These are phyloP conservation scores for Malus hybrid DNA, from an alignment of 331 rosid species.

Conservation along the genomic window DNA sequence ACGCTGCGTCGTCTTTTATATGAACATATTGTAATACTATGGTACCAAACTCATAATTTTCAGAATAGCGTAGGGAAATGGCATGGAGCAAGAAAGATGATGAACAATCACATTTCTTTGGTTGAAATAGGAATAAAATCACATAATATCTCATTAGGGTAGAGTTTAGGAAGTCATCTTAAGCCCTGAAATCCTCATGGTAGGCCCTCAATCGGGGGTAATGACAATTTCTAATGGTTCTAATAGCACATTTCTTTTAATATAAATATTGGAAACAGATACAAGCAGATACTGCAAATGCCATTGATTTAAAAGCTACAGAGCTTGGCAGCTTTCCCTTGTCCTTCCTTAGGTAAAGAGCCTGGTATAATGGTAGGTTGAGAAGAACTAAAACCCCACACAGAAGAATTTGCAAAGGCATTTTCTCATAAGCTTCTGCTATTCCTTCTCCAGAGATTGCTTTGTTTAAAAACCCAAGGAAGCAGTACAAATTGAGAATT, in stretches of 20 bases:
- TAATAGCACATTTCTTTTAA: neutral
- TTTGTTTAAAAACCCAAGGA: constrained; percentile 31
- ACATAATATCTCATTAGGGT: no score
- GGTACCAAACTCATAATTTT: no score
- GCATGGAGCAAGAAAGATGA: no score
- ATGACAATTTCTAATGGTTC: neutral
- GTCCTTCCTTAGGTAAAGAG: constrained; percentile 57
- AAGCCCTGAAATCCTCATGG: no score
- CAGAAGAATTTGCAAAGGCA: constrained; percentile 49
- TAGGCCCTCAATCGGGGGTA: no score
- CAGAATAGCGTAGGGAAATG: no score
- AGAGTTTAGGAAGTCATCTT: no score
- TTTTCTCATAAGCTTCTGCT: constrained; percentile 9
- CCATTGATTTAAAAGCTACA: constrained; percentile 33
- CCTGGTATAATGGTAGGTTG: constrained; percentile 54
- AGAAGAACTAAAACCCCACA: constrained; percentile 44
- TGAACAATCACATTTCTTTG: no score
- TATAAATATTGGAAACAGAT: constrained; percentile 14
- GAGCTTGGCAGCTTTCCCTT: constrained; percentile 49
- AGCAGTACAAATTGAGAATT: constrained; percentile 45
- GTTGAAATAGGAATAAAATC: no score
- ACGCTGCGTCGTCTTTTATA: no score
- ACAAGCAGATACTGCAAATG: constrained; percentile 36
- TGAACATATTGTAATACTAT: no score
- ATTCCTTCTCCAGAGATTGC: constrained; percentile 21